Conservation (phyloP, 106 monocot genomes). For the Dendrobium huoshanense region DNA sequence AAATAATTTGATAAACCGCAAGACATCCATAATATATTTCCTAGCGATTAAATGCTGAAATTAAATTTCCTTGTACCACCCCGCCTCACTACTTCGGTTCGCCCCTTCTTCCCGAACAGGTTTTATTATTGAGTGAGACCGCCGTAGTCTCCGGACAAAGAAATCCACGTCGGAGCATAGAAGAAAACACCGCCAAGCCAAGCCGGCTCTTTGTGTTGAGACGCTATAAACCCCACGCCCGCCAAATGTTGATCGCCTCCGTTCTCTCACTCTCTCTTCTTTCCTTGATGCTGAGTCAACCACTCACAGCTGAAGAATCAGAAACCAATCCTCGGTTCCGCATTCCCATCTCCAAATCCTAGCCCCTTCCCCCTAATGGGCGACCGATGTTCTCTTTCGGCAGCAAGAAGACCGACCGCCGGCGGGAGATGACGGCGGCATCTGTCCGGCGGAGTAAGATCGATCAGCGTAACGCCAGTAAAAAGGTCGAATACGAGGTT, state of each 20-base stretch:
- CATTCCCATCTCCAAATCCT: background rate
- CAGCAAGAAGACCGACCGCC: constrained; percentile 3
- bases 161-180: no score
- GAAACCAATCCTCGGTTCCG: background rate
- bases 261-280: background rate
- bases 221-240: no score
- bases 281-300: background rate
- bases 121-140: no score
- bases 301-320: background rate
- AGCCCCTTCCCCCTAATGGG: constrained; percentile 4
- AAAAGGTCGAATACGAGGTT: constrained; percentile 62
- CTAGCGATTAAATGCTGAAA: no score
- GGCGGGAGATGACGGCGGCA: background rate
- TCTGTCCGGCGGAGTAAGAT: constrained; percentile 24
- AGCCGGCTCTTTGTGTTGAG: no score
- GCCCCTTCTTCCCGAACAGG: no score
- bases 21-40: no score
- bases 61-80: no score
- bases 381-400: constrained; percentile 13
- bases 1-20: no score
- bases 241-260: background rate
- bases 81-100: no score
- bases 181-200: no score
- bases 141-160: no score
- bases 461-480: constrained; percentile 77